Evolutionary conservation across 2,329 filamentous ascomycete genomes (phyloP).

Genomic region (Passalora sequoiae): DNA sequence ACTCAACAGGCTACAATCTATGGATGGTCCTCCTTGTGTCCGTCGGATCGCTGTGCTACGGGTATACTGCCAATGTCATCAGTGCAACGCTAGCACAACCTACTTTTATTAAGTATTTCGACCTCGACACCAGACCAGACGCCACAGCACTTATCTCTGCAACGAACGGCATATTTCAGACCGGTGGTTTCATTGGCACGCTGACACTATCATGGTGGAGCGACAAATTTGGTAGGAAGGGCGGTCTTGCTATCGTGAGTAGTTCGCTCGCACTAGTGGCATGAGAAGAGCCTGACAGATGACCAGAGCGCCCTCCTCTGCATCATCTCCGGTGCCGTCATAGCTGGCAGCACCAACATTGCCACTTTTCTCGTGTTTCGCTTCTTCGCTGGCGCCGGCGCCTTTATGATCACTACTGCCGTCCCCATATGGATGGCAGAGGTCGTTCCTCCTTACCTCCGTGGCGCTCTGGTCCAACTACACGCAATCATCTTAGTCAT

Average conservation of each 20-base stretch:
- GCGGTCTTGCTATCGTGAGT: constrained; percentile 15
- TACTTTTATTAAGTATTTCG: constrained; percentile 22
- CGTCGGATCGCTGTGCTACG: constrained; percentile 16
- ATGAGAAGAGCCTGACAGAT: too few relatives aligned
- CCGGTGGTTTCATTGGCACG: constrained; percentile 19
- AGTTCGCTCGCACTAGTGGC: too few relatives aligned
- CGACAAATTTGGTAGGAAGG: constrained; percentile 19
- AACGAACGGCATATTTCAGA: constrained; percentile 24
- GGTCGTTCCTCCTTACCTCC: constrained; percentile 31
- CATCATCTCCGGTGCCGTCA: constrained; percentile 29
- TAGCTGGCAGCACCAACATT: constrained; percentile 23
- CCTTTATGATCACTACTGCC: constrained; percentile 32
- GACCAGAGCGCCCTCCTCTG: constrained; percentile 20
- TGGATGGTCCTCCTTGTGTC: constrained; percentile 20
- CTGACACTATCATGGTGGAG: constrained; percentile 17
- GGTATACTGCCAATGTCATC: constrained; percentile 20
- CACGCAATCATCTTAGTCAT: constrained; percentile 27
- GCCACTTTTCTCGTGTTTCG: constrained; percentile 31
- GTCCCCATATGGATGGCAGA: constrained; percentile 36
- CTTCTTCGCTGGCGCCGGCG: constrained; percentile 31
- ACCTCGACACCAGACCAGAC: constrained; percentile 20
- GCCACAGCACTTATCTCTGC: constrained; percentile 18
- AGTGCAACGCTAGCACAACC: constrained; percentile 21
- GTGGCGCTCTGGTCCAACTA: constrained; percentile 34
- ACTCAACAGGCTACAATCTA: constrained; percentile 12